Evolutionary conservation across 176 grass and related monocot species (phyloP), one percentile per base, ranked within the genome.

Genomic region (Oryza meridionalis): DNA sequence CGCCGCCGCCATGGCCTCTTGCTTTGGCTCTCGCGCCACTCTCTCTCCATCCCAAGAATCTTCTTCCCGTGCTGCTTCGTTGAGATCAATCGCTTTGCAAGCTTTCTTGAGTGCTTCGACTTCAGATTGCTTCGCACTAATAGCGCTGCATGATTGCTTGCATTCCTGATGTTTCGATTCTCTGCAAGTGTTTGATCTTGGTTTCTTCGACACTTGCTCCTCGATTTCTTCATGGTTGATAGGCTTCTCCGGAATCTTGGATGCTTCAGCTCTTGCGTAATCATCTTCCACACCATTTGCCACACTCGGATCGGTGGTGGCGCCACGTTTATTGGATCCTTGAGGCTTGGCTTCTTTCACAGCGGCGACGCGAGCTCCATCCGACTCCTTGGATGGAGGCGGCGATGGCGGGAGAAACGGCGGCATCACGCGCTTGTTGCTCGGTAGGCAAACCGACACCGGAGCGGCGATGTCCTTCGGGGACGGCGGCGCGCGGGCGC

Each of bases 391-490:
- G 17, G 67, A 15, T 21, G 69, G 70, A 67, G 53, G 14, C 17
- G 72, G 0, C 11, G 65, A 37, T 7, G 75, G 68, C 75, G 74
- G 70, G 3, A 86, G 51, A 33, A 88, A 74, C 10, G 72, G 86
- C 22, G 44, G 19, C 69, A 77, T 62, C 44, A 73, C 63, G 31
- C 85, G 80, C 71, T 84, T 86, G n/a, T 86, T 84, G 43, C 15
- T 44, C 0, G 75, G 51, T 35, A 82, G 44, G 73, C 72, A 16
- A 10, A 86, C 85, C 69, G 76, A 49, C 7, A 38, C 27, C 31
- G 44, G 46, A 83, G 51, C 22, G 3, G 16, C 51, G 0, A 31
- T 12, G 6, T 17, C 12, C 9, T 16, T 11, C 58, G n/a, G 68
- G 5, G 42, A 17, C 35, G 47, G 19, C 9, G 69, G 42, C n/a